Evolutionary conservation across 228 moss, liverwort and hornwort species (phyloP).

Genomic region (Sphagnum magellanicum): DNA sequence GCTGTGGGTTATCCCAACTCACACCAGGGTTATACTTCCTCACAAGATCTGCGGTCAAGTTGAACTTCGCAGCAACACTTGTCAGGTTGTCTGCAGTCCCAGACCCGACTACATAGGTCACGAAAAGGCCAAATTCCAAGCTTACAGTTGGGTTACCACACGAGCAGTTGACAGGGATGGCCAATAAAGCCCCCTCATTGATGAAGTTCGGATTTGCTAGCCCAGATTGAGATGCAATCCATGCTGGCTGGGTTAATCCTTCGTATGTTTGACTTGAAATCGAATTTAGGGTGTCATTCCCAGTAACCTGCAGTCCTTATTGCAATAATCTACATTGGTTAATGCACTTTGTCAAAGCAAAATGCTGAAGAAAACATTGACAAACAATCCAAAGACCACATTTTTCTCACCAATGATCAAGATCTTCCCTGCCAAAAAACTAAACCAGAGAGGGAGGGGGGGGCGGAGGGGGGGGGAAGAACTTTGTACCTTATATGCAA

Average conservation of each 20-base stretch:
- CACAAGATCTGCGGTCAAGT: constrained; percentile 13
- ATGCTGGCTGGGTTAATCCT: constrained; percentile 19
- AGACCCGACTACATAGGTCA: constrained; percentile 37
- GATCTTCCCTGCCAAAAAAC: background rate
- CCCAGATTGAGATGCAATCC: constrained; percentile 32
- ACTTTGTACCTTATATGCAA: constrained; percentile 34
- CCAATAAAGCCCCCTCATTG: constrained; percentile 4
- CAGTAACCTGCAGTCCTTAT: constrained; percentile 15
- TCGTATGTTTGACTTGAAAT: constrained; percentile 25
- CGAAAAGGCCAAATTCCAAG: constrained; percentile 44
- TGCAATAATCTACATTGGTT: background rate
- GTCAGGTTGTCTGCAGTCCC: constrained; percentile 26
- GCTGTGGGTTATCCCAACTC: constrained; percentile 33
- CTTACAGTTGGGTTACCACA: constrained; percentile 45
- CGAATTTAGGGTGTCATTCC: constrained; percentile 10
- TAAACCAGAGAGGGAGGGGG: background rate
- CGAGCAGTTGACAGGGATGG: constrained; percentile 62
- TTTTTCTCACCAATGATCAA: too few relatives aligned
- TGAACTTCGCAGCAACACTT: constrained; percentile 34
- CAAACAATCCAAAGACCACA: background rate
- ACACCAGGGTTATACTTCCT: constrained; percentile 34
- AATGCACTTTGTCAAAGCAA: constrained; percentile 1
- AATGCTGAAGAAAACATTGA: background rate
- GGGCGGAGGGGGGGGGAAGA: background rate
- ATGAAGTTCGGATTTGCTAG: constrained; percentile 6